A percentile compares a stretch with the other conserved stretches of the same genome.
Conservation (phyloP, 176 grass and related monocot species). For the Thinopyrum elongatum region DNA sequence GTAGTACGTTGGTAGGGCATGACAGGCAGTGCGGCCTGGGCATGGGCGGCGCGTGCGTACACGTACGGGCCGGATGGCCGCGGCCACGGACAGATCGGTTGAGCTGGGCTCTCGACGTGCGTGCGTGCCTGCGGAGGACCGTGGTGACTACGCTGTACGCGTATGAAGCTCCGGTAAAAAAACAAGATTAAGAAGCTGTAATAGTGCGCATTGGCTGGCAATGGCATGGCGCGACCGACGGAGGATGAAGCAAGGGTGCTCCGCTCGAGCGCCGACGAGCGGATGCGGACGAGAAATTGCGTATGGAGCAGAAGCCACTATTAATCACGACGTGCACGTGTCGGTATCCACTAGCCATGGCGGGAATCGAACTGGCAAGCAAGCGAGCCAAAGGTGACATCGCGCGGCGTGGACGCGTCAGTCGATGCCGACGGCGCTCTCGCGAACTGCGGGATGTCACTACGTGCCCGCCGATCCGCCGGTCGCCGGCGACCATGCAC, state of each 20-base stretch:
- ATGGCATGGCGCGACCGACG: neutral
- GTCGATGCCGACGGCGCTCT: neutral
- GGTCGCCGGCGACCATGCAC: neutral
- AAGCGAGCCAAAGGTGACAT: neutral
- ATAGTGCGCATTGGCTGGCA: neutral
- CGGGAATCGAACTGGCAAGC: neutral
- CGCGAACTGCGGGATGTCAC: neutral
- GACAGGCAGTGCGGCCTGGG: neutral
- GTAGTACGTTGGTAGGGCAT: neutral
- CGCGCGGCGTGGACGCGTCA: neutral
- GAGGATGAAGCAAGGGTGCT: neutral
- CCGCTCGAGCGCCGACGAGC: neutral
- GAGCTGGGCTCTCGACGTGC: conserved; percentile 3
- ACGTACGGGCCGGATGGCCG: neutral
- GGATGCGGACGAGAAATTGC: neutral
- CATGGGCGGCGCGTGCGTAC: neutral
- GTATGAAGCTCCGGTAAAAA: no score
- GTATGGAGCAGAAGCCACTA: neutral
- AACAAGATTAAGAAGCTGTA: no score
- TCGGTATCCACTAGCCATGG: neutral
- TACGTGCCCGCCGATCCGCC: conserved; percentile 11
- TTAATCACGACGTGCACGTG: neutral
- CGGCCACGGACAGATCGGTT: neutral
- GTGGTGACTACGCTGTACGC: neutral
- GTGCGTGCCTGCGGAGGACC: neutral